phyloP scores from a whole-genome alignment of 2,329 filamentous ascomycete species.

The Cladobotryum mycophilum region DNA sequence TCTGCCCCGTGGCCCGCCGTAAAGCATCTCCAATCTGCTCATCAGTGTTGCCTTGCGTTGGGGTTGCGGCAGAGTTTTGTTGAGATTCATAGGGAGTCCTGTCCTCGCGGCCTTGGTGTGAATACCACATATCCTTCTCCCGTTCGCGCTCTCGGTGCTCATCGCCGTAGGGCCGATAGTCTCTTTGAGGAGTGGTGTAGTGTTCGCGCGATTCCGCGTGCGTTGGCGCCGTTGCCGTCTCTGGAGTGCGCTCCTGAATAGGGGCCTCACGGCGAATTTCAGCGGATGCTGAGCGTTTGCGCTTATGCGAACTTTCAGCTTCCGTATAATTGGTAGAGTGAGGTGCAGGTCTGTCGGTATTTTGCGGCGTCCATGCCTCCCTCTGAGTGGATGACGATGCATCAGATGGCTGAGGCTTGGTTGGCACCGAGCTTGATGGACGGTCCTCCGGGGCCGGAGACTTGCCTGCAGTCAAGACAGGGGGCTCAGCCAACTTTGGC shows the following conservation, averaged over 20 bases:
- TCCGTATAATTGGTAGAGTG: constrained; percentile 36
- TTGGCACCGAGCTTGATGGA: constrained; percentile 19
- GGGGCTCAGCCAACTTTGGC: constrained; percentile 35
- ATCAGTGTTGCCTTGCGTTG: constrained; percentile 41
- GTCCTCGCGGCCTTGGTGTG: constrained; percentile 41
- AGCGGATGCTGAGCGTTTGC: constrained; percentile 63
- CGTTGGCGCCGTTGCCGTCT: constrained; percentile 23
- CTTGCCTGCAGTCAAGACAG: constrained; percentile 25
- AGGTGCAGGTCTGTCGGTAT: constrained; percentile 36
- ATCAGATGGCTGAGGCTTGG: constrained; percentile 22
- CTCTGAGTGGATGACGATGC: constrained; percentile 23
- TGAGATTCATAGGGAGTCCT: constrained; percentile 41
- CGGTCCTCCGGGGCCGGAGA: constrained; percentile 29
- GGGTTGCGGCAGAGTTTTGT: constrained; percentile 36
- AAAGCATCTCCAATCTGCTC: constrained; percentile 43
- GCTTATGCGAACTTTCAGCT: constrained; percentile 50
- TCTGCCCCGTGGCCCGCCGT: constrained; percentile 39
- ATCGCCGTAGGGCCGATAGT: constrained; percentile 40
- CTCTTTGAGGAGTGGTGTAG: constrained; percentile 38
- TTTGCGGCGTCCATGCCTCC: constrained; percentile 37
- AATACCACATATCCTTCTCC: constrained; percentile 46
- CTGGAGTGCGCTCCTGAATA: constrained; percentile 29
- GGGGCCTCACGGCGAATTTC: constrained; percentile 39
- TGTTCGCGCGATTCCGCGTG: constrained; percentile 36
- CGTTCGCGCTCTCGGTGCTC: constrained; percentile 28